Evolutionary conservation across 2,329 filamentous ascomycete species (phyloP).

Genomic region (Cytospora piceae): DNA sequence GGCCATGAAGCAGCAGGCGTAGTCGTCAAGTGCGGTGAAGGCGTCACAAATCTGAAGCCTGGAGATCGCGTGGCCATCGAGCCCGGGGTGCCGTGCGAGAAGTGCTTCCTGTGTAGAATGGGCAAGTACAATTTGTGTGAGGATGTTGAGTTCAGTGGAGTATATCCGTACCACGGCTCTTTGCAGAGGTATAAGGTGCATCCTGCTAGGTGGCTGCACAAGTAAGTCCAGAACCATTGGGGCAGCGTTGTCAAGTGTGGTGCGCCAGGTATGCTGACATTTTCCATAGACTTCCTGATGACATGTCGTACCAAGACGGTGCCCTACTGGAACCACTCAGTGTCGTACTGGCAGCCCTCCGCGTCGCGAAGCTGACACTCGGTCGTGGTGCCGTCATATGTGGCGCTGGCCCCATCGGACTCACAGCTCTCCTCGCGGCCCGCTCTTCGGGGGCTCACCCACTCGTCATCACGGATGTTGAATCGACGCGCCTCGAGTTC

Average conservation of each 20-base stretch:
- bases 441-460: slow-evolving; percentile 66
- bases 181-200: slow-evolving; percentile 66
- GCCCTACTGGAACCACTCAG: slow-evolving; percentile 68
- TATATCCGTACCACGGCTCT: slow-evolving; percentile 63
- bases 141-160: slow-evolving; percentile 63
- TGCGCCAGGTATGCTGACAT: background rate
- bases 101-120: slow-evolving; percentile 61
- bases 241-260: background rate
- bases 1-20: slow-evolving; percentile 68
- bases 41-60: slow-evolving; percentile 54
- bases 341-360: slow-evolving; percentile 65
- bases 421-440: slow-evolving; percentile 60
- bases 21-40: slow-evolving; percentile 60
- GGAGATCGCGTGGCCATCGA: slow-evolving; percentile 70
- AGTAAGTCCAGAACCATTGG: slow-evolving; percentile 32
- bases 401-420: slow-evolving; percentile 66
- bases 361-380: slow-evolving; percentile 54
- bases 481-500: slow-evolving; percentile 58
- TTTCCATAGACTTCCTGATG: slow-evolving; percentile 51
- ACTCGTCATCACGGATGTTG: slow-evolving; percentile 66
- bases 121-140: slow-evolving; percentile 69
- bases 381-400: slow-evolving; percentile 61
- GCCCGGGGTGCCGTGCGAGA: slow-evolving; percentile 65
- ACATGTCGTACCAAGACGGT: slow-evolving; percentile 59
- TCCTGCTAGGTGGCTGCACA: slow-evolving; percentile 62